Evolutionary conservation across 306 rosid genomes (phyloP).

Genomic region (Abrus precatorius): DNA sequence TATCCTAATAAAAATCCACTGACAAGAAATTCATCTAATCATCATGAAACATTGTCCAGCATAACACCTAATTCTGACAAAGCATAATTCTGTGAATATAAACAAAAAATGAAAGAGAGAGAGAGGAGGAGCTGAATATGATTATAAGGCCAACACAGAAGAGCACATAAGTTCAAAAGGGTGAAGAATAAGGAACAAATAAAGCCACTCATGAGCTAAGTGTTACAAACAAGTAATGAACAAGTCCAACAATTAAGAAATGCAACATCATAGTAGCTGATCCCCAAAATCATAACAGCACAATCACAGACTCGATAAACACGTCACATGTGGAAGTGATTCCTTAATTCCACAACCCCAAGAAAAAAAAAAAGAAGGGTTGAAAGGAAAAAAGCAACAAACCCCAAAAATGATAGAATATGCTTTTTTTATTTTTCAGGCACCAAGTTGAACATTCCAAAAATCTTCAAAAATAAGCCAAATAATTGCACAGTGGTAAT

Average conservation of each 20-base stretch:
- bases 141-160: not conserved
- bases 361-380: too few species aligned
- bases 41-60: not conserved
- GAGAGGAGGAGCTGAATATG: not conserved
- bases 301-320: conserved; percentile 11
- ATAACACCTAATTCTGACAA: conserved; percentile 28
- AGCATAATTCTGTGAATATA: not conserved
- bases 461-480: conserved; percentile 36
- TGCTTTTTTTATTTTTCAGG: not conserved
- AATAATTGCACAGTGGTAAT: conserved; percentile 9
- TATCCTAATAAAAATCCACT: conserved; percentile 18
- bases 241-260: conserved; percentile 22
- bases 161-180: conserved; percentile 14
- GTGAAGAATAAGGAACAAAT: conserved; percentile 16
- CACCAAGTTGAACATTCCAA: conserved; percentile 33
- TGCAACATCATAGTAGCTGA: conserved; percentile 32
- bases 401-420: conserved; percentile 22
- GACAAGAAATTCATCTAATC: conserved; percentile 12
- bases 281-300: conserved; percentile 21
- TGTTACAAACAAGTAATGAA: conserved; percentile 29
- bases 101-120: not conserved
- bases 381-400: not conserved
- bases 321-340: not conserved
- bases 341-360: conserved; percentile 3
- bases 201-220: not conserved